Evolutionary conservation across 1,284 basidiomycete species (phyloP), one percentile per base, ranked within the genome.

Genomic region (Ceratorhiza oryzae-sativae): DNA sequence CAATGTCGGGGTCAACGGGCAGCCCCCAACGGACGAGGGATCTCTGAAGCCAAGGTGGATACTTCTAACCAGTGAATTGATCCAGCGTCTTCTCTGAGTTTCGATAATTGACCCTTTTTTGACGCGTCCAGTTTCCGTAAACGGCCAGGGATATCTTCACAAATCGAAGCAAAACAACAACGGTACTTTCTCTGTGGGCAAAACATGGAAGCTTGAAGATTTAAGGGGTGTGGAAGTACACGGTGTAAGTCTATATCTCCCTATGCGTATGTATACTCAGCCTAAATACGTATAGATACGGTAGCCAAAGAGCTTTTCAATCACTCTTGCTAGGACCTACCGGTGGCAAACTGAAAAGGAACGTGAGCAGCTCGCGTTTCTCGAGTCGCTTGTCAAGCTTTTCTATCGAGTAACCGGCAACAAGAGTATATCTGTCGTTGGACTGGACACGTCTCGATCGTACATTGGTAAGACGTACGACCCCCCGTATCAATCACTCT

Each of bases 161-260:
- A 99, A 99, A 81, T 95, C 95, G 6, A 98, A 98, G 81, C 82
- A 94, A 73, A 99, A 99, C 80, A 90, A 91, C 45, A 99, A 98
- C 78, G 92, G 93, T 45, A 89, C 93, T 0, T 99, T 97, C 82
- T 98, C 95, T 23, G 94, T 98, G 70, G 97, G 97, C 25, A 99
- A 99, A 84, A 95, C 96, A 9, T 99, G 97, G 97, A 87, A 86
- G 75, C 81, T 98, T 49, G 82, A 88, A 58, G 94, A 97, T 79
- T 85, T 99, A 75, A 86, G 91, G 70, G 88, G 83, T 39, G 80
- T 99, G 56, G 90, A 95, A 75, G 90, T 96, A 51, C 76, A 88
- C 41, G 86, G 85, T 77, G 95, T 95, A 79, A 78, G 90, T 84
- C 67, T 34, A 20, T 15, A 60, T 71, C 13, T 45, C 41, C 62